Base-by-base conservation (phyloP, 148 eudicot species). In the Cornus kousa region DNA sequence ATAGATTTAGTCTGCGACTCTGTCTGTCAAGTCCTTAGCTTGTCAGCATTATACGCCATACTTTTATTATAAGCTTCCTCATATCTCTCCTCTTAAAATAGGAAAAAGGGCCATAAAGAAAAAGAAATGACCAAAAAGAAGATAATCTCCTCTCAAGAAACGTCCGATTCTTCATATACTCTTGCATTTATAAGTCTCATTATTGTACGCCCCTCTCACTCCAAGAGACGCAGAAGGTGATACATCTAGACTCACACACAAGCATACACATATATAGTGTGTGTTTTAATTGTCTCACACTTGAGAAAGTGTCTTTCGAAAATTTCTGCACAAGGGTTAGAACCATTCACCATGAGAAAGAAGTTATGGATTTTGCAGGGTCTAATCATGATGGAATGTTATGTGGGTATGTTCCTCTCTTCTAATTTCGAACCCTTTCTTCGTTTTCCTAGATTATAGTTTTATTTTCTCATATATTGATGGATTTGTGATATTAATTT, bases 101-200 rank as follows among this genome's bases (percentile, higher is more conserved):
- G 48, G 48, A 9, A 43, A 17, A 62, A 62, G 20, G 1, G 4
- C 0, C 24, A 62, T 62, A 13, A 62, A 65, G 43, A 16, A 16
- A 31, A 23, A 55, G 43, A 32, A 17, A 32, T n/a, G n/a, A 13
- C 19, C 12, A 39, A 24, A 80, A 67, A 46, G 66, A 64, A 60
- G 83, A 77, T 77, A 68, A 82, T 82, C 77, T 73, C 2, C 17
- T 17, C 4, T 40, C 65, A 82, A 74, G 81, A 80, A 84, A 81
- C 80, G 77, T 72, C 71, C 59, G 84, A 85, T 85, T 81, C 87
- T 85, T 78, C 87, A 74, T n/a, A 16, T 78, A 4, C 87, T 69
- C 67, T 28, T 23, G 67, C 71, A 79, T 79, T 77, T 71, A 75
- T 50, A 75, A 66, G 1, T 32, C 71, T 37, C 76, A 78, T 71